Base-by-base conservation (phyloP, 2,329 filamentous ascomycete species). In the Fragosphaeria purpurea region DNA sequence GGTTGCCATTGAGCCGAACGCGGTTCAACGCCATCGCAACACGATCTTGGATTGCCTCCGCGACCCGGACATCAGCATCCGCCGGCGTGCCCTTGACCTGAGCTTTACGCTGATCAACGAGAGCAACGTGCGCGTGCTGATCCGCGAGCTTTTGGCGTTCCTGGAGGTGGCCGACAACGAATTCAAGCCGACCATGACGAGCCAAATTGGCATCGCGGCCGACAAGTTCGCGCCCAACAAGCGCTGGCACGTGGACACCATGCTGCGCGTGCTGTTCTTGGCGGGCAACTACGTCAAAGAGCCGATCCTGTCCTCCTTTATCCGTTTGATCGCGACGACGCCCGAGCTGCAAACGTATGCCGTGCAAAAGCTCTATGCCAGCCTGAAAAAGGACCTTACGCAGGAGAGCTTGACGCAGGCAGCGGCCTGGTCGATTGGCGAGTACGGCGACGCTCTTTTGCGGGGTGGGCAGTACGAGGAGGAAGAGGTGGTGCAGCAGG, bases 31-130 rank as follows among this genome's bases (percentile, higher is more conserved):
- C 63, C 93, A 98, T 67, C 82, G 94, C 50, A 98, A 97, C 70
- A 98, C 93, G 1, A 97, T 98, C 55, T 72, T 98, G 38, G 93
- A 98, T 66, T 98, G 93, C 69, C 71, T 98, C 54, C 80, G 94
- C 57, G 93, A 98, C 63, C 93, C 94, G 1, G 93, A 98, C 71
- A 97, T 98, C 67, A 97, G 91, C 70, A 98, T 98, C 61, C 80
- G 94, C 62, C 79, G 93, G 62, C 82, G 93, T 68, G 93, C 93
- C n/a, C 77, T 98, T 40, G 93, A 98, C 64, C 80, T 98, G 51
- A 97, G 93, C 68, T 98, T 98, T 64, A 98, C 94, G 5, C 74
- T 98, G 48, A 96, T 98, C 69, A 97, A 98, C 65, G 93, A 97
- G 65, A 82, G 84, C 67, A 98, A 98, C 61, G 89, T 98, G 38